phyloP scores from a whole-genome alignment of 805 yeast species.

The Candida berthetii region DNA sequence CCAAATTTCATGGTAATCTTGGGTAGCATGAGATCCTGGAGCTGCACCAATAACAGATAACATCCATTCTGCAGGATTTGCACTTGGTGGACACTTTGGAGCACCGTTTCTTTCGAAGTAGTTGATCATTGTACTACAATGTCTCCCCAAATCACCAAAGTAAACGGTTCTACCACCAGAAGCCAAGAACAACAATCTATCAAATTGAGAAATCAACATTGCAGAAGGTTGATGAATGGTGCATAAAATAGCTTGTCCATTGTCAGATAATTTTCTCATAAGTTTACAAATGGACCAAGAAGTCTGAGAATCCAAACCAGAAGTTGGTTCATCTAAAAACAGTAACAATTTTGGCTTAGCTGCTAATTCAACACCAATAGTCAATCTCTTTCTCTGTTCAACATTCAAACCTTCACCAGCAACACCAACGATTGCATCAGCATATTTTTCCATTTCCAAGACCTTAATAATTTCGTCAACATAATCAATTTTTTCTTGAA shows the following conservation, averaged over 20 bases:
- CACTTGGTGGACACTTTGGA: conserved; percentile 49
- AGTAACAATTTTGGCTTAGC: conserved; percentile 61
- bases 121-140: conserved; percentile 47
- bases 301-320: conserved; percentile 62
- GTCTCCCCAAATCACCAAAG: conserved; percentile 74
- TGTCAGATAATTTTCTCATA: conserved; percentile 59
- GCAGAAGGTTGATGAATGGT: conserved; percentile 81
- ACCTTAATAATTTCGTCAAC: conserved; percentile 64
- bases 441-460: conserved; percentile 62
- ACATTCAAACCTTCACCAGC: conserved; percentile 69
- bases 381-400: conserved; percentile 60
- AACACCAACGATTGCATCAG: conserved; percentile 77
- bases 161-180: conserved; percentile 78
- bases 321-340: conserved; percentile 69
- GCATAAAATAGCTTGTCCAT: conserved; percentile 72
- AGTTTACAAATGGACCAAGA: conserved; percentile 67
- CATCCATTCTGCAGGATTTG: conserved; percentile 76
- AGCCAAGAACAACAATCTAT: conserved; percentile 58
- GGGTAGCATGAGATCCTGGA: conserved; percentile 55
- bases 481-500: conserved; percentile 54
- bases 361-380: conserved; percentile 68
- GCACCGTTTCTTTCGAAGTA: conserved; percentile 76
- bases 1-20: conserved; percentile 68
- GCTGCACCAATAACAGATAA: conserved; percentile 76
- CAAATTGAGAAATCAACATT: conserved; percentile 59